Conservation (phyloP, 345 rosid species). For the Murraya paniculata region DNA sequence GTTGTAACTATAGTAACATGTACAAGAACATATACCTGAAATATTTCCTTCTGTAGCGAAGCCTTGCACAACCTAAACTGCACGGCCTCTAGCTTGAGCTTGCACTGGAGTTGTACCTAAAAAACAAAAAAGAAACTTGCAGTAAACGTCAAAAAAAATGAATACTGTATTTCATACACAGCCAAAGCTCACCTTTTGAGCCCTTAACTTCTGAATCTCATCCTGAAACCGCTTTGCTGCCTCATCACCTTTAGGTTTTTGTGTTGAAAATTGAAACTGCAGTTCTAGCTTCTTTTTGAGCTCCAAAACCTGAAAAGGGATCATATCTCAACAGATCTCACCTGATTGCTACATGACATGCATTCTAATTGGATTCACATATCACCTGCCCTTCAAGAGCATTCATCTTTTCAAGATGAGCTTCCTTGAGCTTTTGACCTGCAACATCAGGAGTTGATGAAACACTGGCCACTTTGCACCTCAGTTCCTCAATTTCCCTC, state of each 20-base stretch:
- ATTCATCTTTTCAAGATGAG: constrained; percentile 52
- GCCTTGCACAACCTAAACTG: constrained; percentile 69
- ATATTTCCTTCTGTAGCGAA: constrained; percentile 73
- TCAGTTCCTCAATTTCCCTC: constrained; percentile 68
- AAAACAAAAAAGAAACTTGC: constrained; percentile 9
- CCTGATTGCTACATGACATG: neutral
- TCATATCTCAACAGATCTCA: constrained; percentile 2
- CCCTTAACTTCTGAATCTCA: constrained; percentile 73
- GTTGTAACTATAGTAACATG: neutral
- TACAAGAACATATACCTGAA: constrained; percentile 58
- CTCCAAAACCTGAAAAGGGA: constrained; percentile 47
- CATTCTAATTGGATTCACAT: constrained; percentile 1
- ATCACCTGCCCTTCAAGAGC: constrained; percentile 56
- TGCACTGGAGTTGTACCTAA: constrained; percentile 91
- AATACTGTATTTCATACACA: neutral
- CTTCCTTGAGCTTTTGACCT: constrained; percentile 43
- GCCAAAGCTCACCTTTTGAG: constrained; percentile 60
- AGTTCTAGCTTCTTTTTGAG: constrained; percentile 61
- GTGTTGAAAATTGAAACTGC: constrained; percentile 50
- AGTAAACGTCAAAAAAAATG: neutral
- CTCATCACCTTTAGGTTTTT: constrained; percentile 56
- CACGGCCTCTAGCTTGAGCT: constrained; percentile 81
- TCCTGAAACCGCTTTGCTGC: constrained; percentile 41
- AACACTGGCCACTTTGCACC: constrained; percentile 40
- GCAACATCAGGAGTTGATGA: constrained; percentile 46